phyloP scores from a whole-genome alignment of 352 stramenopile species.

The Globisporangium orthogonon region DNA sequence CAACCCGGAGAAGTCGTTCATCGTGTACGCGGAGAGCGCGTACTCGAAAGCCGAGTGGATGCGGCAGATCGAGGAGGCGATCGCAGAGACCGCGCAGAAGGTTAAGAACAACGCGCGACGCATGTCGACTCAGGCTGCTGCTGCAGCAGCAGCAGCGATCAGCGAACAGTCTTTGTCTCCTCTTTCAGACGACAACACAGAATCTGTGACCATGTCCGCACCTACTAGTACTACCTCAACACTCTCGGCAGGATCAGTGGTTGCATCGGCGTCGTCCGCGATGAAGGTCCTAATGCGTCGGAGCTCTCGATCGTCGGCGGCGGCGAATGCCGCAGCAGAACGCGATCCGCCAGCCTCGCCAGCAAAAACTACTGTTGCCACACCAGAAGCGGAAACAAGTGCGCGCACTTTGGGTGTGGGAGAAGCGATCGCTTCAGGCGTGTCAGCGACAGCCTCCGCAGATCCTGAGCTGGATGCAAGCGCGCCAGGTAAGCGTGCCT shows the following conservation, averaged over 20 bases:
- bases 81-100: slow-evolving; percentile 68
- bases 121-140: slow-evolving; percentile 33
- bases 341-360: background rate
- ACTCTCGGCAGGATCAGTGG: slow-evolving; percentile 8
- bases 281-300: slow-evolving; percentile 56
- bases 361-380: background rate
- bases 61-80: slow-evolving; percentile 69
- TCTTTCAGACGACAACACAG: background rate
- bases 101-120: slow-evolving; percentile 62
- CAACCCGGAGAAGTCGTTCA: slow-evolving; percentile 82
- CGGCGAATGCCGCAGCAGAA: background rate
- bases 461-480: background rate
- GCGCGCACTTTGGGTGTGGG: too few species aligned
- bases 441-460: background rate
- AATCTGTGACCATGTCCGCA: background rate
- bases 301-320: slow-evolving; percentile 34
- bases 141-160: background rate
- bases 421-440: too few species aligned
- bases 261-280: slow-evolving; percentile 20
- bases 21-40: slow-evolving; percentile 68
- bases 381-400: too few species aligned
- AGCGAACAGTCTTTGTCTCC: slow-evolving; percentile 1
- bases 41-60: slow-evolving; percentile 77
- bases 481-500: background rate
- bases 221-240: slow-evolving; percentile 1